phyloP scores from a whole-genome alignment of 2,329 filamentous ascomycete species.

The Phialemonium atrogriseum region DNA sequence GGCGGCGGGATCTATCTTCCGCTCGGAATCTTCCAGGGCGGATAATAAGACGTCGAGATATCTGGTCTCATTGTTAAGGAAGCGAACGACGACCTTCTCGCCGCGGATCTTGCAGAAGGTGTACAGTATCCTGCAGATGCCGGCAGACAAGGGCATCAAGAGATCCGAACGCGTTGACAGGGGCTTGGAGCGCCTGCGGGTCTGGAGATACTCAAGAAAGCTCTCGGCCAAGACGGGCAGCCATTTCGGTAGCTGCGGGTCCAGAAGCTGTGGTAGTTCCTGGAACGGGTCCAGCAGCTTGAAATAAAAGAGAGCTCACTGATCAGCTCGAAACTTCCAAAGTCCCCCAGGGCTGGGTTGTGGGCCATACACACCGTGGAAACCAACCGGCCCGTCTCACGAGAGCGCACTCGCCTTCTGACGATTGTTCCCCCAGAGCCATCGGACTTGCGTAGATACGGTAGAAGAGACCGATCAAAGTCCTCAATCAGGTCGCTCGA shows the following conservation, averaged over 20 bases:
- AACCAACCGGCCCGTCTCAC: conserved; percentile 14
- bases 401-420: conserved; percentile 11
- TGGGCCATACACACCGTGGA: conserved; percentile 9
- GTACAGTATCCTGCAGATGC: conserved; percentile 75
- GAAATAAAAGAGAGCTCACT: conserved; percentile 6
- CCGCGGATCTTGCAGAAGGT: conserved; percentile 91
- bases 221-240: conserved; percentile 67
- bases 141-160: conserved; percentile 52
- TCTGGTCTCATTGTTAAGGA: conserved; percentile 82
- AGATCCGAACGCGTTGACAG: conserved; percentile 24
- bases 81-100: conserved; percentile 84
- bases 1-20: conserved; percentile 10
- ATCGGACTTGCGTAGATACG: conserved; percentile 44
- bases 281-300: conserved; percentile 78
- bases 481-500: conserved; percentile 52
- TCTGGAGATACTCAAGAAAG: conserved; percentile 60
- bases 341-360: too few relatives aligned
- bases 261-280: conserved; percentile 88
- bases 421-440: conserved; percentile 11
- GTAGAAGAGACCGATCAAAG: conserved; percentile 43
- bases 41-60: conserved; percentile 74
- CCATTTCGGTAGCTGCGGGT: conserved; percentile 70
- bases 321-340: conserved; percentile 2
- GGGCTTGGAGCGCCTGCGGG: conserved; percentile 30
- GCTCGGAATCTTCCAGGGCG: conserved; percentile 58